Evolutionary conservation across 2,329 filamentous ascomycete species (phyloP).

Genomic region (Sarocladiaceae sp.): DNA sequence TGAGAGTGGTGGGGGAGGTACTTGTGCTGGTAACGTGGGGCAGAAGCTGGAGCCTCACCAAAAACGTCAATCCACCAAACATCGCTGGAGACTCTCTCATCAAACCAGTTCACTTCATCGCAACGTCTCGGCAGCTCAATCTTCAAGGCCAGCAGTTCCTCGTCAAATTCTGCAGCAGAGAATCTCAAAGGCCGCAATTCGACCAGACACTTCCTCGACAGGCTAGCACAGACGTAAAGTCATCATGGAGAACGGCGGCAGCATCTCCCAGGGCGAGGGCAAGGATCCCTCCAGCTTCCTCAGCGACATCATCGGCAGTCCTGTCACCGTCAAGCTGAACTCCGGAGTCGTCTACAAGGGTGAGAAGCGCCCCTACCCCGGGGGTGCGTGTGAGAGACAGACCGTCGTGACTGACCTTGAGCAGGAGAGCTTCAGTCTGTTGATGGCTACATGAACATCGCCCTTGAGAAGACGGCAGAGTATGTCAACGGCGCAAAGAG

Average conservation of each 20-base stretch:
- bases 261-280: constrained; percentile 60
- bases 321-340: constrained; percentile 95
- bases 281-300: constrained; percentile 94
- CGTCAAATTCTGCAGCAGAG: constrained; percentile 13
- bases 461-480: constrained; percentile 91
- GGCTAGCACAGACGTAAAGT: neutral
- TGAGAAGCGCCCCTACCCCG: constrained; percentile 34
- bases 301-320: constrained; percentile 87
- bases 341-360: constrained; percentile 99
- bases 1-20: neutral
- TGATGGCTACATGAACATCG: constrained; percentile 99
- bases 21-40: neutral
- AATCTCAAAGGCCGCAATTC: constrained; percentile 11
- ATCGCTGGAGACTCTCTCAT: no score
- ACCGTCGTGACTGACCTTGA: neutral
- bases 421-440: constrained; percentile 92
- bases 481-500: constrained; percentile 80
- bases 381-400: neutral
- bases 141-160: neutral
- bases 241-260: constrained; percentile 72
- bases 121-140: neutral
- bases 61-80: constrained; percentile 9
- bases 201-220: neutral
- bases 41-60: neutral
- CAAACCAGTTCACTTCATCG: no score